Evolutionary conservation across 2,329 filamentous ascomycete species (phyloP).

Genomic region (Triangularia setosa): DNA sequence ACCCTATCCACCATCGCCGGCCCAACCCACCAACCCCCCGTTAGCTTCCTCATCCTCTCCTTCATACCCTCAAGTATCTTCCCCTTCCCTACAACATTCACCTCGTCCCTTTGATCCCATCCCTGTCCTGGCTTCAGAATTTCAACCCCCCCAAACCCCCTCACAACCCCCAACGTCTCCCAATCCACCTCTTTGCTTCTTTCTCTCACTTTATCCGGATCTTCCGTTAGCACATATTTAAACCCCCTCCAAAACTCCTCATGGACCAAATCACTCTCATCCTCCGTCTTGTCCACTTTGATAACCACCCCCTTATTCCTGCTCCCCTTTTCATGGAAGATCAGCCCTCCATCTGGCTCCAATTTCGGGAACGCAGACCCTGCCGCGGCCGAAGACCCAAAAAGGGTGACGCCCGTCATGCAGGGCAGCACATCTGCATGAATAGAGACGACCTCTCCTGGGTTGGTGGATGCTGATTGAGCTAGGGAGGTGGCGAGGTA

Average conservation of each 20-base stretch:
- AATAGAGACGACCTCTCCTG: constrained; percentile 39
- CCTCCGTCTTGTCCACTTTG: constrained; percentile 61
- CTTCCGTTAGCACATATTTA: constrained; percentile 59
- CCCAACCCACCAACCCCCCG: constrained; percentile 62
- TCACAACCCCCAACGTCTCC: constrained; percentile 53
- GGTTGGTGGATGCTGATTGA: constrained; percentile 27
- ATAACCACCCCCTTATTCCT: constrained; percentile 20
- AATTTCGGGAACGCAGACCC: constrained; percentile 31
- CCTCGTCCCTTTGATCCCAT: constrained; percentile 20
- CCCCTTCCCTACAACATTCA: constrained; percentile 43
- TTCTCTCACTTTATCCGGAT: constrained; percentile 40
- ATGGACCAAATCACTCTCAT: constrained; percentile 39
- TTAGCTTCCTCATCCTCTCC: constrained; percentile 40
- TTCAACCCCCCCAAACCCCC: constrained; percentile 57
- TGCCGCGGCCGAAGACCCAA: constrained; percentile 42
- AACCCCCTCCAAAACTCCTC: constrained; percentile 60
- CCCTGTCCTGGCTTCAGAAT: constrained; percentile 47
- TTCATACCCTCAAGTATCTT: constrained; percentile 37
- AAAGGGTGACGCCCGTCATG: constrained; percentile 68
- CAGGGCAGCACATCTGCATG: constrained; percentile 65
- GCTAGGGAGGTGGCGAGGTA: constrained; percentile 36
- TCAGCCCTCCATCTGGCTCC: constrained; percentile 20
- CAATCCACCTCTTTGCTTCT: constrained; percentile 45
- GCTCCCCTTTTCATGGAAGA: neutral
- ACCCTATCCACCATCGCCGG: constrained; percentile 57